Evolutionary conservation across 1,284 basidiomycete species (phyloP).

Genomic region (Ceraceosorus guamensis): DNA sequence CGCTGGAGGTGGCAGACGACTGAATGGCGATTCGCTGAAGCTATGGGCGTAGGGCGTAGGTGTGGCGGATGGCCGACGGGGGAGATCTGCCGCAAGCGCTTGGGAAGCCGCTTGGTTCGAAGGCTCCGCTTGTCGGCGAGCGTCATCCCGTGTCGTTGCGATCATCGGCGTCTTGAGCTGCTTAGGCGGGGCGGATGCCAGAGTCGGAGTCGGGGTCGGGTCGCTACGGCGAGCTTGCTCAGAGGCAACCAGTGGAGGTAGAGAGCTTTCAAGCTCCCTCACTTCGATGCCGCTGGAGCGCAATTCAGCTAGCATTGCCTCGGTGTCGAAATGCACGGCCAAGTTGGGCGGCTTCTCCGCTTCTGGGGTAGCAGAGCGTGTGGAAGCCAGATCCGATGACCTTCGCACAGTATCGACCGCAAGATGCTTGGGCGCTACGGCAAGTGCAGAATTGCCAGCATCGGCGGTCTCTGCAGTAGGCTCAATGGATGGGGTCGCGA

Average conservation of each 20-base stretch:
- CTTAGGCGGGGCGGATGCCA: background rate
- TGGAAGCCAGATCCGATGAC: too few relatives aligned
- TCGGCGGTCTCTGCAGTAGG: too few relatives aligned
- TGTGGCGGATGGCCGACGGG: background rate
- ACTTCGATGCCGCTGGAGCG: conserved; percentile 39
- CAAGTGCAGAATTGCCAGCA: too few relatives aligned
- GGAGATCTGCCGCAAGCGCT: background rate
- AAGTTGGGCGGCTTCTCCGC: background rate
- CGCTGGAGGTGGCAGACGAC: conserved; percentile 4
- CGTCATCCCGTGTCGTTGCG: background rate
- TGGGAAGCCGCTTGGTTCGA: background rate
- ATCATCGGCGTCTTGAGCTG: background rate
- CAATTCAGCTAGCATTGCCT: conserved; percentile 37
- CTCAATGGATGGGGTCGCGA: background rate
- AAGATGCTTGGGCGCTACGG: background rate
- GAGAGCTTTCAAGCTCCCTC: conserved; percentile 32
- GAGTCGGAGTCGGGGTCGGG: background rate
- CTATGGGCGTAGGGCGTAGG: background rate
- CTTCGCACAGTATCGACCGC: too few relatives aligned
- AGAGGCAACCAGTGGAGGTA: conserved; percentile 25
- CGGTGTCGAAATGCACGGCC: conserved; percentile 18
- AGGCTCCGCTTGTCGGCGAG: background rate
- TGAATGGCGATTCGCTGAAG: conserved; percentile 1
- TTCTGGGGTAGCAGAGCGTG: background rate
- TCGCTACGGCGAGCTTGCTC: background rate